These are phyloP conservation scores for Gynandropsis gynandra DNA, from an alignment of 345 rosid genomes.

Conservation along the genomic window DNA sequence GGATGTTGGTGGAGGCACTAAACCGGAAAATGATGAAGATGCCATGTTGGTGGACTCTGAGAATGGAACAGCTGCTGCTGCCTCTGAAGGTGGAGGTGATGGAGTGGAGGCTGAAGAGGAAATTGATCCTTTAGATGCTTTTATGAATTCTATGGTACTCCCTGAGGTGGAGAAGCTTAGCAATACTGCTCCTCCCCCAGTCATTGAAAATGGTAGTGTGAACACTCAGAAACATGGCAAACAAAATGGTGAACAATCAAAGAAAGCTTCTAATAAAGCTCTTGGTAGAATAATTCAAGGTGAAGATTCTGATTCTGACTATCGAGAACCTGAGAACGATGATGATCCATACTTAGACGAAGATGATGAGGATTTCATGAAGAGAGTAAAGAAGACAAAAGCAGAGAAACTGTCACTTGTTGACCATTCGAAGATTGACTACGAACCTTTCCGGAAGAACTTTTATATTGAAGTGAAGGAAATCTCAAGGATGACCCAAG, in stretches of 20 bases:
- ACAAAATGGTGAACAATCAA: conserved; percentile 38
- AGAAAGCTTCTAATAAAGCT: conserved; percentile 55
- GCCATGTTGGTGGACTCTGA: conserved; percentile 43
- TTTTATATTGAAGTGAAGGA: conserved; percentile 93
- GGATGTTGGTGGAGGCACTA: conserved; percentile 49
- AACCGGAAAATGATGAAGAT: conserved; percentile 39
- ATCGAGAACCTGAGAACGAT: conserved; percentile 51
- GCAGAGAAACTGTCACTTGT: conserved; percentile 83
- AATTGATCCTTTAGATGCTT: conserved; percentile 94
- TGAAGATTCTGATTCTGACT: conserved; percentile 89
- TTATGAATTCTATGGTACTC: conserved; percentile 84
- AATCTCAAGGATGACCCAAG: conserved; percentile 65
- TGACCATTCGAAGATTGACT: conserved; percentile 89
- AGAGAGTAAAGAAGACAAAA: conserved; percentile 98
- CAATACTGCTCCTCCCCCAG: conserved; percentile 31
- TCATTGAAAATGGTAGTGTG: conserved; percentile 24
- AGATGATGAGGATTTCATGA: conserved; percentile 94
- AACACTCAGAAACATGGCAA: conserved; percentile 30
- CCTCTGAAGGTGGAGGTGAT: conserved; percentile 32
- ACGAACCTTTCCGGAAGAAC: conserved; percentile 67
- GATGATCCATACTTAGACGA: conserved; percentile 69
- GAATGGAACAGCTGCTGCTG: conserved; percentile 25
- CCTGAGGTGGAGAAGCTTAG: conserved; percentile 86
- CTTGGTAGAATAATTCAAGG: conserved; percentile 92
- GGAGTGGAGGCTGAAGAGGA: conserved; percentile 54